Conservation (phyloP, 2,329 filamentous ascomycete species). For the Penicillium janthinellum region DNA sequence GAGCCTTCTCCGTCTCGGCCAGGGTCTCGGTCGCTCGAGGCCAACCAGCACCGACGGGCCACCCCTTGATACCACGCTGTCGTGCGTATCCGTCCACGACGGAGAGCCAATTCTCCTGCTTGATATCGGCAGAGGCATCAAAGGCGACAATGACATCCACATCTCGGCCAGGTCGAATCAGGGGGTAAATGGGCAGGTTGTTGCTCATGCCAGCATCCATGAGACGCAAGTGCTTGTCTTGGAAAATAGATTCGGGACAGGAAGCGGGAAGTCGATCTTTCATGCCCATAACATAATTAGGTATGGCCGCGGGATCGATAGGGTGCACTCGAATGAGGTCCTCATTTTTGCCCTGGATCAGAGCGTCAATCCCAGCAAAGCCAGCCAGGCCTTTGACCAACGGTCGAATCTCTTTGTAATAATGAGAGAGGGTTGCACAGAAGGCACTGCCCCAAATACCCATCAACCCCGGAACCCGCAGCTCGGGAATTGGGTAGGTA, state of each 20-base stretch:
- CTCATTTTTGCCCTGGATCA: conserved; percentile 79
- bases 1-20: conserved; percentile 62
- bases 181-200: conserved; percentile 92
- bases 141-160: conserved; percentile 92
- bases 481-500: conserved; percentile 75
- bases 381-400: conserved; percentile 73
- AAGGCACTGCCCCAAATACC: conserved; percentile 98
- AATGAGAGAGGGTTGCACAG: conserved; percentile 92
- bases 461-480: conserved; percentile 79
- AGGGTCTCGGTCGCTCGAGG: conserved; percentile 64
- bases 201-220: conserved; percentile 99
- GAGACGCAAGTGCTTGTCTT: conserved; percentile 70
- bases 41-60: conserved; percentile 96
- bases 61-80: conserved; percentile 87
- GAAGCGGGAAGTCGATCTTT: conserved; percentile 71
- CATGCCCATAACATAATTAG: conserved; percentile 87
- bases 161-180: conserved; percentile 82
- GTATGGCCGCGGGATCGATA: conserved; percentile 86
- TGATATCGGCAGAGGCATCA: conserved; percentile 90
- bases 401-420: conserved; percentile 91
- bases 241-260: conserved; percentile 75
- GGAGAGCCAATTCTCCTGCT: conserved; percentile 91
- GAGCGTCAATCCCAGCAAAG: conserved; percentile 73
- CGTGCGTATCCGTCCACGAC: conserved; percentile 90
- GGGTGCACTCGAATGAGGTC: conserved; percentile 91